Conservation (phyloP, 73 alveolate species). For the Symbiodinium pilosum region DNA sequence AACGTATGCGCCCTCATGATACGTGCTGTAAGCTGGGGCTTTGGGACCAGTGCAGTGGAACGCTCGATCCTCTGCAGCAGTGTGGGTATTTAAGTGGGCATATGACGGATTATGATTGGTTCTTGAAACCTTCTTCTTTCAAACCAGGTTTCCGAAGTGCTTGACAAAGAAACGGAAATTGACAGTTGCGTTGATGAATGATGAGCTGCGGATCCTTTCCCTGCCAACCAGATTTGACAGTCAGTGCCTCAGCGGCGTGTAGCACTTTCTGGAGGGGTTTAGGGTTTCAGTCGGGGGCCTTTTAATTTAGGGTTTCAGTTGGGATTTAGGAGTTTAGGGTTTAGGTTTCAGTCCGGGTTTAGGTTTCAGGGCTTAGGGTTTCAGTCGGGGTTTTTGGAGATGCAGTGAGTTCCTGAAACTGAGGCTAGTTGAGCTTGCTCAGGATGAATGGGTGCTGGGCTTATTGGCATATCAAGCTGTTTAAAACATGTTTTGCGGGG, state of each 20-base stretch:
- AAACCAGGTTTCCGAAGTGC: neutral
- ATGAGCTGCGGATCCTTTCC: neutral
- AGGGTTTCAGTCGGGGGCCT: neutral
- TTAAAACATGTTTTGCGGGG: neutral
- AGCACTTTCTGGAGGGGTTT: neutral
- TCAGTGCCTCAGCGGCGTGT: no score
- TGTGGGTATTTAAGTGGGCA: no score
- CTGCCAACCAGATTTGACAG: no score
- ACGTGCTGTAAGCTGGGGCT: neutral
- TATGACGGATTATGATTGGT: neutral
- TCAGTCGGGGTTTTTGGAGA: no score
- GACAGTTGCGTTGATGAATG: neutral
- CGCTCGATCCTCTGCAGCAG: no score
- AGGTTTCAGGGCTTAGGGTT: no score
- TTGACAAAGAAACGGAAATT: neutral
- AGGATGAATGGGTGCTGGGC: neutral
- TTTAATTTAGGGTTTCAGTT: no score
- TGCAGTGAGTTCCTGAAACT: neutral
- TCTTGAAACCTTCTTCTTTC: no score
- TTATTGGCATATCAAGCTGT: neutral
- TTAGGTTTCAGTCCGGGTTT: no score
- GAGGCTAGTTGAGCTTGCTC: neutral
- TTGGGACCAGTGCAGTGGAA: neutral
- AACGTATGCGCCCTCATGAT: neutral
- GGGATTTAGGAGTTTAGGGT: neutral